Percentiles rank a stretch among this genome's conserved stretches.
Conservation (phyloP, 2,329 filamentous ascomycete genomes). For the Pleoardoris graminearum region DNA sequence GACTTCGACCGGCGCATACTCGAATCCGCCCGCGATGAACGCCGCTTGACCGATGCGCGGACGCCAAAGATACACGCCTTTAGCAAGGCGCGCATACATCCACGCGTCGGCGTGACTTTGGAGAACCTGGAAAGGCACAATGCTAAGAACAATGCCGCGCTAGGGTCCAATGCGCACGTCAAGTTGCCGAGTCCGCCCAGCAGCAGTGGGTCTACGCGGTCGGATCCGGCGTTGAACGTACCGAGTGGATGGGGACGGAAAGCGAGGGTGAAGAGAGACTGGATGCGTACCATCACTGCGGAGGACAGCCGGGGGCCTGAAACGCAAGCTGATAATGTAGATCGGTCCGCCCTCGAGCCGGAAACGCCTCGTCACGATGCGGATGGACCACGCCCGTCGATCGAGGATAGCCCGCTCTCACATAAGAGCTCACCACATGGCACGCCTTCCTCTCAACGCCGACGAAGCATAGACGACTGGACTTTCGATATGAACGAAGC, state of each 20-base stretch:
- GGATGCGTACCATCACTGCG: conserved; percentile 47
- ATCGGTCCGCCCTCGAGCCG: conserved; percentile 12
- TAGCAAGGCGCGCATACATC: conserved; percentile 48
- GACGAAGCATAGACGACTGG: conserved; percentile 32
- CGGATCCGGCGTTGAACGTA: conserved; percentile 50
- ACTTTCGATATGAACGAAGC: conserved; percentile 52
- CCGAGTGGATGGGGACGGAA: conserved; percentile 55
- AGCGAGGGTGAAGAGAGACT: conserved; percentile 46
- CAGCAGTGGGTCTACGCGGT: conserved; percentile 42
- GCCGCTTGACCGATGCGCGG: conserved; percentile 44
- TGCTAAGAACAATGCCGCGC: conserved; percentile 14
- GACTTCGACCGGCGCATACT: conserved; percentile 52
- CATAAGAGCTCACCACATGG: conserved; percentile 35
- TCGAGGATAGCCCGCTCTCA: conserved; percentile 50
- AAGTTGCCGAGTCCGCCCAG: conserved; percentile 35
- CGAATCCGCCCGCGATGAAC: conserved; percentile 50
- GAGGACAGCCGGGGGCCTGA: conserved; percentile 28
- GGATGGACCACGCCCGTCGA: conserved; percentile 46
- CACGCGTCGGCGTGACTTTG: conserved; percentile 47
- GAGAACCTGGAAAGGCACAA: conserved; percentile 50
- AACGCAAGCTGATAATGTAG: conserved; percentile 22
- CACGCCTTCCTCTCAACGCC: conserved; percentile 28
- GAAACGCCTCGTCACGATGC: conserved; percentile 25
- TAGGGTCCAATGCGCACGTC: conserved; percentile 19
- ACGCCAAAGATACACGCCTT: conserved; percentile 44